Evolutionary conservation across 345 rosid species (phyloP).

Genomic region (Arabidopsis arenosa): DNA sequence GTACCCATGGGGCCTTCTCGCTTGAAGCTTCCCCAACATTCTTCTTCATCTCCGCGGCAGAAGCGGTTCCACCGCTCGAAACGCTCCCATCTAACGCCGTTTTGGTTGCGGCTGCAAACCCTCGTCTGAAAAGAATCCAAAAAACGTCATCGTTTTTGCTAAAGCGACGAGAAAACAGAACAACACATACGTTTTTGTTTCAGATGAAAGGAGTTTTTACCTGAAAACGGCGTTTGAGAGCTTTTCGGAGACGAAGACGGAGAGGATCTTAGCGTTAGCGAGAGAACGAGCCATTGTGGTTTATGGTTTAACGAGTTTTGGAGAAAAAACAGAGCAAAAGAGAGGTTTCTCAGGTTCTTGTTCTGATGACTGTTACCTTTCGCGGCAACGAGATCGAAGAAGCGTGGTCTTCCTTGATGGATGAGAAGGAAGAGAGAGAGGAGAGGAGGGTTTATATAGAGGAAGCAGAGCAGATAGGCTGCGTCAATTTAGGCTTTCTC

Average conservation of each 20-base stretch:
- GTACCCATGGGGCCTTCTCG: constrained; percentile 72
- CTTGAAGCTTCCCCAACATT: constrained; percentile 54
- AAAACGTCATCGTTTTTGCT: constrained; percentile 18
- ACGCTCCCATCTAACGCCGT: constrained; percentile 45
- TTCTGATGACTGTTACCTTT: not conserved
- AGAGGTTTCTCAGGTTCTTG: constrained; percentile 4
- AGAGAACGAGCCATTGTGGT: constrained; percentile 48
- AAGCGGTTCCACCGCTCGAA: constrained; percentile 37
- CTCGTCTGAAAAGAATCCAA: constrained; percentile 30
- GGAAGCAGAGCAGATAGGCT: constrained; percentile 13
- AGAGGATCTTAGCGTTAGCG: constrained; percentile 37
- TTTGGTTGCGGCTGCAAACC: constrained; percentile 41
- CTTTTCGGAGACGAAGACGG: constrained; percentile 19
- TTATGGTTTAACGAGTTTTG: not conserved
- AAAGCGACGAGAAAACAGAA: constrained; percentile 12
- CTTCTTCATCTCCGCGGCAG: constrained; percentile 45
- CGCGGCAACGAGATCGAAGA: constrained; percentile 11
- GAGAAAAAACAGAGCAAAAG: not conserved
- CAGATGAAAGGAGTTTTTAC: constrained; percentile 20
- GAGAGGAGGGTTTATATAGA: constrained; percentile 34
- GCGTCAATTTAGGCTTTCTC: constrained; percentile 6
- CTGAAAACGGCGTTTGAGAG: constrained; percentile 46
- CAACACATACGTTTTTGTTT: not conserved
- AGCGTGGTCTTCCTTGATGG: constrained; percentile 2
- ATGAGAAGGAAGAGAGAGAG: constrained; percentile 17